Evolutionary conservation across 176 grass and related monocot genomes (phyloP), one percentile per base, ranked within the genome.

Genomic region (Oryza rufipogon): DNA sequence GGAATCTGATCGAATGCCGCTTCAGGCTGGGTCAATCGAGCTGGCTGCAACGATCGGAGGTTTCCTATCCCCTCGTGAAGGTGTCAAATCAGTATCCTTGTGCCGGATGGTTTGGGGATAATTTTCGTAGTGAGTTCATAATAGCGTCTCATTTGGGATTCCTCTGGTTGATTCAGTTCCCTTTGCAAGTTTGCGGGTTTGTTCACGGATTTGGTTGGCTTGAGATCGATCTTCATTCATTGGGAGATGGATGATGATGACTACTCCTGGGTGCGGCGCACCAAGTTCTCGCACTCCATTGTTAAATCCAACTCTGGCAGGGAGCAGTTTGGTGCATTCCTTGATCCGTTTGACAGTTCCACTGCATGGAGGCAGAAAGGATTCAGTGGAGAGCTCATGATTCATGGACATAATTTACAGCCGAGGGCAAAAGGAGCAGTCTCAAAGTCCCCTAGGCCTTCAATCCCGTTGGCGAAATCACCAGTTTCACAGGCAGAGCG

Each of bases 221-320:
- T 45, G 33, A 42, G 76, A 64, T 76, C 30, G 30, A 32, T 32
- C 30, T 64, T 3, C 30, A 32, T 22, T 22, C 9, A 4, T 58
- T n/a, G 32, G 76, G 52, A 83, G 82, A 99, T 99, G 97, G 97
- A 99, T 25, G 93, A 94, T 32, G 93, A 89, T n/a, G 70, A 85
- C 22, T 92, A 83, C 73, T 96, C 93, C 4, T 99, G 97, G 97
- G 86, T 99, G 78, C 84, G 88, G 61, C 92, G 97, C 85, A 87
- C 93, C 41, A 92, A 84, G 73, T 99, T 99, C 85, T 87, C 97
- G 23, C 90, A 92, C 54, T 82, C 91, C 25, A 51, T 92, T 61
- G 73, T 89, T 56, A 73, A 90, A 68, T 90, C 88, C 61, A 91
- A 82, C 78, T 91, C 90, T 56, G 83, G 91, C 76, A 83, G 89